Evolutionary conservation across 2,329 filamentous ascomycete genomes (phyloP).

Genomic region (Cladophialophora yegresii): DNA sequence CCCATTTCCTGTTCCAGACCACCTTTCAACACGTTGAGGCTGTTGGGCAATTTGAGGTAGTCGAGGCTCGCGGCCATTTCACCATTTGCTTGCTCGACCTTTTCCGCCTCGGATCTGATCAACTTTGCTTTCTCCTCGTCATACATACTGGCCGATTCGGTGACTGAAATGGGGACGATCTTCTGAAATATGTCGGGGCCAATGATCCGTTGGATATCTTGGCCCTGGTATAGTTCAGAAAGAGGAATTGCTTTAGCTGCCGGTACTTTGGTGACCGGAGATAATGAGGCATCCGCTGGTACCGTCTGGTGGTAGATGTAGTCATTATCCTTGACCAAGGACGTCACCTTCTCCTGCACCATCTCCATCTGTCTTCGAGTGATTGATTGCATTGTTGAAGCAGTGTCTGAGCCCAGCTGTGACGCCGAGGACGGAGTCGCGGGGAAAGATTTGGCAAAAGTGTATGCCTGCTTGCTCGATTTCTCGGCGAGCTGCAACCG

Average conservation of each 20-base stretch:
- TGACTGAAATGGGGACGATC: slow-evolving; percentile 93
- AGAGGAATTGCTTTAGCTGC: slow-evolving; percentile 97
- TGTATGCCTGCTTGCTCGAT: slow-evolving; percentile 75
- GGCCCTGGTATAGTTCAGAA: slow-evolving; percentile 92
- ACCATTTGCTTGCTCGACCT: slow-evolving; percentile 86
- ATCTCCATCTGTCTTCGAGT: slow-evolving; percentile 78
- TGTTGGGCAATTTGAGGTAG: slow-evolving; percentile 85
- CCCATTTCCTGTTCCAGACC: slow-evolving; percentile 86
- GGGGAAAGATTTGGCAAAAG: slow-evolving; percentile 77
- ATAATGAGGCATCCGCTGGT: slow-evolving; percentile 77
- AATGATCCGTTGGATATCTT: slow-evolving; percentile 95
- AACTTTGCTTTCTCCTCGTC: slow-evolving; percentile 98
- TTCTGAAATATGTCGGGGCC: slow-evolving; percentile 96
- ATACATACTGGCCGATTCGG: slow-evolving; percentile 93
- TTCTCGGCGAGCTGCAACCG: slow-evolving; percentile 79
- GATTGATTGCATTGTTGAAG: slow-evolving; percentile 71
- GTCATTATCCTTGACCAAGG: slow-evolving; percentile 88
- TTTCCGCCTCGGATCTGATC: slow-evolving; percentile 87
- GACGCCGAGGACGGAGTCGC: slow-evolving; percentile 74
- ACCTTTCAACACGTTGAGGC: slow-evolving; percentile 87
- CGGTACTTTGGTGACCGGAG: slow-evolving; percentile 83
- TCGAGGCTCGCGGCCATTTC: slow-evolving; percentile 96
- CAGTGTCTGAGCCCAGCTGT: slow-evolving; percentile 80
- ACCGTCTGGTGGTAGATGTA: slow-evolving; percentile 97
- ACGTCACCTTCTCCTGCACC: slow-evolving; percentile 76